A percentile compares a stretch with the other conserved stretches of the same genome.
Evolutionary conservation across 2,329 filamentous ascomycete species (phyloP).

Genomic region (Clarireedia monteithiana): DNA sequence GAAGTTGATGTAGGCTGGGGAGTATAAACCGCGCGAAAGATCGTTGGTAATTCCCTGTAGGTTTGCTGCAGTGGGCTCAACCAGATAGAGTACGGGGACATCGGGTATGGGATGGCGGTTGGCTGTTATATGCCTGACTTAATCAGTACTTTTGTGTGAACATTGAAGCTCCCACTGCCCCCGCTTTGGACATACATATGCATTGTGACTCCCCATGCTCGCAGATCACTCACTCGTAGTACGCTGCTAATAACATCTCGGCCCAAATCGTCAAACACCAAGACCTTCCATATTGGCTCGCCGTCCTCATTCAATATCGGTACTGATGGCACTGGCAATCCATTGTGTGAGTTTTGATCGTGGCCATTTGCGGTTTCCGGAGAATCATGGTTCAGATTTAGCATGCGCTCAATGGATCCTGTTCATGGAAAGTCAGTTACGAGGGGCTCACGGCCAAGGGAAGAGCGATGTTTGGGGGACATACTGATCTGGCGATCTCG

Average conservation of each 20-base stretch:
- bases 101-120: constrained; percentile 87
- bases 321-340: constrained; percentile 59
- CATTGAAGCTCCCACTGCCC: not conserved
- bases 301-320: constrained; percentile 80
- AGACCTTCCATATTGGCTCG: constrained; percentile 93
- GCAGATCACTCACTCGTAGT: constrained; percentile 83
- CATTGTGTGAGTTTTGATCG: constrained; percentile 53
- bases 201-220: constrained; percentile 92
- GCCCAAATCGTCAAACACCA: constrained; percentile 88
- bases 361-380: constrained; percentile 45
- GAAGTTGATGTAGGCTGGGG: constrained; percentile 94
- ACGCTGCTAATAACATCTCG: constrained; percentile 97
- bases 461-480: constrained; percentile 23
- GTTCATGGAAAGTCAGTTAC: constrained; percentile 13
- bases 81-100: constrained; percentile 91
- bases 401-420: constrained; percentile 91
- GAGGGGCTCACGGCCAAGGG: not conserved
- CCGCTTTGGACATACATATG: constrained; percentile 58
- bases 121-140: constrained; percentile 65
- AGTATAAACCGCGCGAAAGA: constrained; percentile 79
- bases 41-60: constrained; percentile 77
- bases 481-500: constrained; percentile 66
- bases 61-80: constrained; percentile 80
- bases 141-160: constrained; percentile 18
- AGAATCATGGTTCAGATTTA: constrained; percentile 80